phyloP scores from a whole-genome alignment of 768 basidiomycete genomes.

The Tulasnella sp. region DNA sequence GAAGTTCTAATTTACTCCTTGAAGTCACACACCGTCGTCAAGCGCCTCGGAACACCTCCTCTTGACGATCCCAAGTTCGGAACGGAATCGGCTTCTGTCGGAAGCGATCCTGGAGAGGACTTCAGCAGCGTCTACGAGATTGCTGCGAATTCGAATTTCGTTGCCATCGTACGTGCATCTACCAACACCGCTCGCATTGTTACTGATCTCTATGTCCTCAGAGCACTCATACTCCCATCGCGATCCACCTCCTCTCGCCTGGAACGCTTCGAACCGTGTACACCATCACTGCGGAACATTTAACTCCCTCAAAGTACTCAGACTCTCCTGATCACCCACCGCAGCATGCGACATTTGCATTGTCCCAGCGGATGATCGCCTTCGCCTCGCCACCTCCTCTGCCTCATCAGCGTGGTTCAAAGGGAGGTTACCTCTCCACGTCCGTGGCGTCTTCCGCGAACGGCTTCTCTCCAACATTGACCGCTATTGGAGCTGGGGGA shows the following conservation, averaged over 20 bases:
- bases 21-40: slow-evolving; percentile 55
- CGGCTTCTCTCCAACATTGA: slow-evolving; percentile 34
- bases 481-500: slow-evolving; percentile 27
- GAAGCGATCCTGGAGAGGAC: slow-evolving; percentile 39
- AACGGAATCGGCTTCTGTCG: slow-evolving; percentile 39
- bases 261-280: slow-evolving; percentile 56
- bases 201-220: slow-evolving; percentile 41
- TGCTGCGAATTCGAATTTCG: slow-evolving; percentile 53
- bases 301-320: slow-evolving; percentile 38
- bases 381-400: slow-evolving; percentile 52
- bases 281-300: slow-evolving; percentile 50
- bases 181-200: not conserved
- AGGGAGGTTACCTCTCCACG: slow-evolving; percentile 26
- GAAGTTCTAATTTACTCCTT: slow-evolving; percentile 53
- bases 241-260: slow-evolving; percentile 61
- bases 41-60: slow-evolving; percentile 44
- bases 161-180: slow-evolving; percentile 58
- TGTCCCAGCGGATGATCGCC: slow-evolving; percentile 66
- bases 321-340: slow-evolving; percentile 33
- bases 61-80: slow-evolving; percentile 29
- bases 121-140: slow-evolving; percentile 48
- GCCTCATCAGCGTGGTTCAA: slow-evolving; percentile 20
- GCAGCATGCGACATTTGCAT: slow-evolving; percentile 59
- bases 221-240: slow-evolving; percentile 61
- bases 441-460: slow-evolving; percentile 16